Conservation (phyloP, 1,284 basidiomycete species). For the Agaricales sp. region DNA sequence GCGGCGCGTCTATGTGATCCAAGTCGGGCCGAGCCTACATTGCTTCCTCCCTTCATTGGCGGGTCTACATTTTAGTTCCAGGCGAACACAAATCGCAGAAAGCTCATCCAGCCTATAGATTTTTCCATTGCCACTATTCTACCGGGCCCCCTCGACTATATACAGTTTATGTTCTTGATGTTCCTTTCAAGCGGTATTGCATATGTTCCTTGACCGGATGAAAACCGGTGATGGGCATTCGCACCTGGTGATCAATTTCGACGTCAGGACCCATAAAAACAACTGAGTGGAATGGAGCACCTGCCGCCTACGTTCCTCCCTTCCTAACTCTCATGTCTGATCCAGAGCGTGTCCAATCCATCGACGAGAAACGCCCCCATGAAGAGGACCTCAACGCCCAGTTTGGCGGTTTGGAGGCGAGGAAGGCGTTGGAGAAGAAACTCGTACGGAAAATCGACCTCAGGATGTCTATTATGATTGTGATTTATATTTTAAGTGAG, state of each 20-base stretch:
- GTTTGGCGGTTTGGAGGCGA: conserved; percentile 33
- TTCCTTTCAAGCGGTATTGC: not conserved
- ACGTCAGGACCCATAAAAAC: not conserved
- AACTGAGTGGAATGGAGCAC: not conserved
- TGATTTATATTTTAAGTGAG: conserved; percentile 47
- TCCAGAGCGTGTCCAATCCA: not conserved
- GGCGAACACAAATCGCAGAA: too few relatives aligned
- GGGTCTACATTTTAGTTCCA: too few relatives aligned
- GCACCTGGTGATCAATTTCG: not conserved
- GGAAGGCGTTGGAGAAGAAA: conserved; percentile 31
- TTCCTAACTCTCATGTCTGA: not conserved
- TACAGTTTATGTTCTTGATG: not conserved
- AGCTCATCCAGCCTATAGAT: too few relatives aligned
- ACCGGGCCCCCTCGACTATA: too few relatives aligned
- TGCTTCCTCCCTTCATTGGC: too few relatives aligned
- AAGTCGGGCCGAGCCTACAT: too few relatives aligned
- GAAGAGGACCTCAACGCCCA: conserved; percentile 23
- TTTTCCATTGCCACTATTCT: too few relatives aligned
- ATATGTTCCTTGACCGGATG: not conserved
- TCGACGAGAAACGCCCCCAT: not conserved
- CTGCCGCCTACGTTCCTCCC: not conserved
- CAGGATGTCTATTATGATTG: conserved; percentile 36
- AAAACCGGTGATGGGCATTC: not conserved
- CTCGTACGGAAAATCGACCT: conserved; percentile 38
- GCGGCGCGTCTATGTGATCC: too few relatives aligned